Evolutionary conservation across 2,329 filamentous ascomycete genomes (phyloP).

Genomic region (Botryotinia convoluta): DNA sequence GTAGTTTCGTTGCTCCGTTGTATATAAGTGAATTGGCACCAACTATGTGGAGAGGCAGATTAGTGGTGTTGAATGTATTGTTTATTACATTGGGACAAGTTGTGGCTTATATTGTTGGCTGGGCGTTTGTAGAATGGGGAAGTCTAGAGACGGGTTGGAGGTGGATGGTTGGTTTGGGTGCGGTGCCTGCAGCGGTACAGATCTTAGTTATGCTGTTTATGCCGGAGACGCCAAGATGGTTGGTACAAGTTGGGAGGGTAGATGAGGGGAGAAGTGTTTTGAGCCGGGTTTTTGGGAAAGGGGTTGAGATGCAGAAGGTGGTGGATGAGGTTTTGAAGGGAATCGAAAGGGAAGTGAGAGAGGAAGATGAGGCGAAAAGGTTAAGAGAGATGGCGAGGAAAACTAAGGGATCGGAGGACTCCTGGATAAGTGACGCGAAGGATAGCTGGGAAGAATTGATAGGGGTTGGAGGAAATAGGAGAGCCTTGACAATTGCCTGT

Average conservation of each 20-base stretch:
- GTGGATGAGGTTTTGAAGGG: constrained; percentile 61
- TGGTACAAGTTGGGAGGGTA: constrained; percentile 66
- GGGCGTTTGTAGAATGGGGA: constrained; percentile 62
- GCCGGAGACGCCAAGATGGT: constrained; percentile 87
- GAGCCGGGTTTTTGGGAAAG: constrained; percentile 57
- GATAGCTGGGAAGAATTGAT: constrained; percentile 55
- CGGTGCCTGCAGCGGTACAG: constrained; percentile 72
- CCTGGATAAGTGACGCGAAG: constrained; percentile 31
- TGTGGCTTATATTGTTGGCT: constrained; percentile 81
- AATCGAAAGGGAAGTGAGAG: constrained; percentile 72
- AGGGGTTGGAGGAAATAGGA: constrained; percentile 59
- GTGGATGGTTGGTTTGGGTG: constrained; percentile 88
- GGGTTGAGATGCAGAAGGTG: constrained; percentile 44
- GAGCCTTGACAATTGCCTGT: constrained; percentile 81
- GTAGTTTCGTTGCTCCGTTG: constrained; percentile 79
- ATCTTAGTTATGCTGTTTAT: constrained; percentile 65
- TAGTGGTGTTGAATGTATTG: constrained; percentile 78
- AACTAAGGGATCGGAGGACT: constrained; percentile 24
- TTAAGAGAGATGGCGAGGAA: constrained; percentile 29
- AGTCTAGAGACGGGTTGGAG: constrained; percentile 66
- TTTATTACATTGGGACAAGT: constrained; percentile 89
- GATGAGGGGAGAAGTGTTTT: constrained; percentile 65
- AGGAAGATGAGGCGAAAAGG: constrained; percentile 56
- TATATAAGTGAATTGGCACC: constrained; percentile 88
- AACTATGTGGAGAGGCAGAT: constrained; percentile 67